Evolutionary conservation across 768 basidiomycete species (phyloP), one percentile per base, ranked within the genome.

Genomic region (Suillus variegatus): DNA sequence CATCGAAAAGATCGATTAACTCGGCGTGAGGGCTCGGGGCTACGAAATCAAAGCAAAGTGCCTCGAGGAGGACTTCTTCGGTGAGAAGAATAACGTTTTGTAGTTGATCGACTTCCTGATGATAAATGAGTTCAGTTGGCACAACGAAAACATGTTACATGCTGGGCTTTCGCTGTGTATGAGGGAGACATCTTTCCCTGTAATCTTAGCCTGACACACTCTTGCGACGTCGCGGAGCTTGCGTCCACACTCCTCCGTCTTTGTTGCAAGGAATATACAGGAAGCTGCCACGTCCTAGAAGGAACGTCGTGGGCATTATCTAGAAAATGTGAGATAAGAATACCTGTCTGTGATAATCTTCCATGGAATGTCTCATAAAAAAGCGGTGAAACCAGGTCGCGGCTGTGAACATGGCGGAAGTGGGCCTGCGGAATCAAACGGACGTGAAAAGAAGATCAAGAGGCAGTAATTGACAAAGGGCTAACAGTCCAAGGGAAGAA

Each of bases 331-430:
- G 56, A 62, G 66, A 67, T n/a, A 52, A 65, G 44, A 44, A 41
- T 66, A 78, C 81, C 68, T 77, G 91, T 93, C 82, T 92, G 90
- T 91, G 89, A 71, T 91, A 90, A 71, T 93, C 91, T 70, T 90
- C 88, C 85, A 93, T 86, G 35, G 92, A 86, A 74, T 86, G 89
- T 66, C 93, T 84, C 93, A 95, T 93, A 76, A 92, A 95, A 76
- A 95, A 95, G 14, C 94, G 85, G 76, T 95, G 94, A 69, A 94
- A 93, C 91, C 93, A 95, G 7, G 90, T 92, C 32, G 93, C 92
- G 32, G 94, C 92, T 32, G 94, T 93, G 71, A 90, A 90, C 80
- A 94, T 86, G 16, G 93, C 92, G 18, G 92, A 88, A 25, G 88
- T 87, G 35, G 91, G 90, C 58, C 93, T 95, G 73, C 64, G 55